A percentile compares a stretch with the other conserved stretches of the same genome.
These are phyloP conservation scores for Lactifluus piperatus DNA, from an alignment of 768 basidiomycete species.

Conservation along the genomic window DNA sequence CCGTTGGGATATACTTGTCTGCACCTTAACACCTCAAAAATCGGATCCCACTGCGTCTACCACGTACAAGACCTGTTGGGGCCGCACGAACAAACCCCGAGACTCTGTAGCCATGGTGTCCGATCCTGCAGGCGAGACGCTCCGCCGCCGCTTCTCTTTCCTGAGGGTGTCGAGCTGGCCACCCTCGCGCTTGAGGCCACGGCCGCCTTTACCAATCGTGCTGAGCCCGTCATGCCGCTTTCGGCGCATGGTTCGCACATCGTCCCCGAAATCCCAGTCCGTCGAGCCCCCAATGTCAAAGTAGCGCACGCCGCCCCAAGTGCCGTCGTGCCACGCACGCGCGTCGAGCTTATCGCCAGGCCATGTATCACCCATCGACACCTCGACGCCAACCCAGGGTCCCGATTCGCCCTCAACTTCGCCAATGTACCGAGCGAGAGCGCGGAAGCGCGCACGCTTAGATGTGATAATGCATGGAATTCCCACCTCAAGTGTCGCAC, in stretches of 20 bases:
- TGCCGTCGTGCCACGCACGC: slow-evolving; percentile 83
- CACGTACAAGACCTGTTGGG: slow-evolving; percentile 81
- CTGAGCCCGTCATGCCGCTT: slow-evolving; percentile 29
- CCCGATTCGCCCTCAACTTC: slow-evolving; percentile 76
- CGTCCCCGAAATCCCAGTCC: slow-evolving; percentile 56
- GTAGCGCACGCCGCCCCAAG: slow-evolving; percentile 73
- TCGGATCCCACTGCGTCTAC: slow-evolving; percentile 59
- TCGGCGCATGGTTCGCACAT: slow-evolving; percentile 35
- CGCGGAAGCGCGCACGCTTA: slow-evolving; percentile 76
- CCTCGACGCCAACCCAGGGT: slow-evolving; percentile 88
- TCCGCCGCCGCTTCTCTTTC: slow-evolving; percentile 49
- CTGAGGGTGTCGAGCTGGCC: slow-evolving; percentile 38
- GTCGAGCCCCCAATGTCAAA: slow-evolving; percentile 64
- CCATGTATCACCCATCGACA: slow-evolving; percentile 58
- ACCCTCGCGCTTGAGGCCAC: slow-evolving; percentile 45
- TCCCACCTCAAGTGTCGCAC: slow-evolving; percentile 74
- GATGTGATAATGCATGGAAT: slow-evolving; percentile 87
- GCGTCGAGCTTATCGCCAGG: slow-evolving; percentile 43
- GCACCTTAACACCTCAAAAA: slow-evolving; percentile 6
- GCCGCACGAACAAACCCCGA: slow-evolving; percentile 71
- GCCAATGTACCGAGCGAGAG: slow-evolving; percentile 82
- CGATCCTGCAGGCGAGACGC: slow-evolving; percentile 58
- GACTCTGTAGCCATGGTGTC: slow-evolving; percentile 54
- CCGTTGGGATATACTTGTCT: neutral
- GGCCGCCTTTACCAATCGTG: slow-evolving; percentile 30